Conservation (phyloP, 164 flowering plant species). For the Brasenia schreberi region DNA sequence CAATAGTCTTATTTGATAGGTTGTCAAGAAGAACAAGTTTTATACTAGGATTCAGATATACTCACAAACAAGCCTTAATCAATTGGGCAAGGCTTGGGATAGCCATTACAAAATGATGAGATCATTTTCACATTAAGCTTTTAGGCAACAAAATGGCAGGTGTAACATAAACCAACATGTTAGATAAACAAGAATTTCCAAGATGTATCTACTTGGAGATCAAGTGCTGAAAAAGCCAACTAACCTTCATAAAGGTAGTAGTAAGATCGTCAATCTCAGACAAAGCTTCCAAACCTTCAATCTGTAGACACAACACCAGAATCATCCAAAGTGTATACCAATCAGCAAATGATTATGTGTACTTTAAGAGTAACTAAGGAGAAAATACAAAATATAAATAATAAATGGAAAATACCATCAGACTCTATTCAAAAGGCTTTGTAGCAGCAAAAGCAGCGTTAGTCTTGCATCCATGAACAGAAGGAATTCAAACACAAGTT, state of each 20-base stretch:
- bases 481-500: not conserved
- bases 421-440: not conserved
- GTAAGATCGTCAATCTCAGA: conserved; percentile 56
- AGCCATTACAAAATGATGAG: not conserved
- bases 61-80: not conserved
- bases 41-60: not conserved
- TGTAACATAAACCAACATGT: not conserved
- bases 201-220: not conserved
- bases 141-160: not conserved
- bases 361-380: no score
- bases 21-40: not conserved
- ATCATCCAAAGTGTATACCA: not conserved
- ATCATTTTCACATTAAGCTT: no score
- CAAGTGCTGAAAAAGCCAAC: conserved; percentile 1
- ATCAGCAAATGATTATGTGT: no score
- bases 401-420: not conserved
- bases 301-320: conserved; percentile 15
- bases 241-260: conserved; percentile 51
- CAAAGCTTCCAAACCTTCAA: conserved; percentile 31
- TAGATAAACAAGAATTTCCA: not conserved
- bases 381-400: no score
- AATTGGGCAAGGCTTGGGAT: not conserved
- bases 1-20: no score
- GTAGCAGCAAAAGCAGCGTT: no score
- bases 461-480: not conserved